Evolutionary conservation across 169 alveolate genomes (phyloP), one percentile per base, ranked within the genome.

Genomic region (Hammondia hammondi): DNA sequence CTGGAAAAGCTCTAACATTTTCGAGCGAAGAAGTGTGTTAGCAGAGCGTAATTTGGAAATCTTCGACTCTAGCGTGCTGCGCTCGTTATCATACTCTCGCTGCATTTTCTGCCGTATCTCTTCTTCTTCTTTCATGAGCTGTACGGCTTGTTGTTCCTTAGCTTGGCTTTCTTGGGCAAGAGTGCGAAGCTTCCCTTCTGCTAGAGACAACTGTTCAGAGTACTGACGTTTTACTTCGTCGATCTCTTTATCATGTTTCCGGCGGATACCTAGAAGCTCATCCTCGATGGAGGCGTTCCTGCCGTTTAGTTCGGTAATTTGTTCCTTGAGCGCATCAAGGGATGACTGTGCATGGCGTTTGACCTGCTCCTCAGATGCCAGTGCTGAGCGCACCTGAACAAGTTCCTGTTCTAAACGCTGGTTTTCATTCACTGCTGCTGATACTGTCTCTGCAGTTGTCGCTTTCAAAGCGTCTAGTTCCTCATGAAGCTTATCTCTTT

Each of bases 331-430:
- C 9, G 91, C 37, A 39, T 56, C 81, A 32, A 72, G 45, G 21
- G 92, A 45, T 72, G 89, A 57, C 90, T 93, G 88, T n/a, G 81
- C 84, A 10, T 93, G 93, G n/a, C 90, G 93, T 14, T 56, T 67
- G 48, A 35, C 81, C 56, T 93, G 95, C 43, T 93, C 95, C 10
- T 61, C 95, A 5, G 95, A 85, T 70, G 92, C 89, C 35, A 93
- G 93, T 12, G 82, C 77, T 82, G 43, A 39, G 70, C 90, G 57
- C 32, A n/a, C 70, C 35, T 82, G 45, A 27, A 46, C 35, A 10
- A 46, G 71, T 48, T 82, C 90, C n/a, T 45, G 52, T 56, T 93
- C 93, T 70, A 93, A 67, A 84, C 85, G 88, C 71, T 89, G 56
- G 46, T 85, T 87, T n/a, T 91, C 70, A 71, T 88, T 81, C 39